Evolutionary conservation across 768 basidiomycete species (phyloP), one percentile per base, ranked within the genome.

Genomic region (Trametes villosa): DNA sequence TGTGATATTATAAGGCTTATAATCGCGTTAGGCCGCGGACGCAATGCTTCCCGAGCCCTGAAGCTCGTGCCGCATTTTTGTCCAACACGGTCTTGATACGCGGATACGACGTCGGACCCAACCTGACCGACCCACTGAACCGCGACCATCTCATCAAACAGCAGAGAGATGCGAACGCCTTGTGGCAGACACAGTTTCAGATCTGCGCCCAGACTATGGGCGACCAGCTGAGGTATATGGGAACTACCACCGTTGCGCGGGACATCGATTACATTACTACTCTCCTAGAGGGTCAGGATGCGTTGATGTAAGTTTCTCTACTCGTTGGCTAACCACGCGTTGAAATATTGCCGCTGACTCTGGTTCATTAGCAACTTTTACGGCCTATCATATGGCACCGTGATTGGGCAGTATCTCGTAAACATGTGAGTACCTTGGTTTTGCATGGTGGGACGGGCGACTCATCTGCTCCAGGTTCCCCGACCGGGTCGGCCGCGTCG

Each of bases 341-440:
- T 22, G 13, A 26, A 30, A 41, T 20, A 26, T 24, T 45, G 5
- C 13, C 12, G n/a, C 9, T 24, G 44, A 26, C 22, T 13, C 26
- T 12, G 22, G 7, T 2, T 11, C 4, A 5, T 7, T 26, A 70
- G 70, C 8, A 73, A 75, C 48, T 74, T 67, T 62, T 71, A 64
- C 42, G 74, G 74, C 3, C 66, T 65, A 22, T 74, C 72, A 2
- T 75, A 75, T 52, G 74, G 74, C 6, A 70, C 73, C 9, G 67
- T 71, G 33, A 55, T 75, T 6, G 73, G 74, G 15, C 71, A 69
- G 41, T 74, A 74, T 44, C 65, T 75, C 8, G 74, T 73, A 2
- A 74, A 74, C 41, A 74, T 75, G 74, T 73, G 27, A 62, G 67
- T 22, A 30, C 31, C 6, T n/a, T n/a, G n/a, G n/a, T 4, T 13